Percentiles rank a stretch among this genome's conserved stretches.
phyloP scores from a whole-genome alignment of 192 early-diverging fungal genomes.

The Coemansia sp. region DNA sequence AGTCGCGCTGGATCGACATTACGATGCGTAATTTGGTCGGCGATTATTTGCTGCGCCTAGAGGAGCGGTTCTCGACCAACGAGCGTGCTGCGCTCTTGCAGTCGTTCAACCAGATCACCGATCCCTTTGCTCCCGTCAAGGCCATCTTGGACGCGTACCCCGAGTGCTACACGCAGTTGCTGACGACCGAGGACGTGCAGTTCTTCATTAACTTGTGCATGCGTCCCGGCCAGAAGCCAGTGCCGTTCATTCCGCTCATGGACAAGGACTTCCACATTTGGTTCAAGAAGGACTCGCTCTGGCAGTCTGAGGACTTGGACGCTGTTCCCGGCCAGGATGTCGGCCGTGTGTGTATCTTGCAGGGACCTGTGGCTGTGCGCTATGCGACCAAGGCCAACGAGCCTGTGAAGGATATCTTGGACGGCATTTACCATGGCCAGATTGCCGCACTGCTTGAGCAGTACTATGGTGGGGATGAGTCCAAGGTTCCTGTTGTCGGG shows the following conservation, averaged over 20 bases:
- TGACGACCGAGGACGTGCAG: conserved; percentile 42
- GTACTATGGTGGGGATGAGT: conserved; percentile 65
- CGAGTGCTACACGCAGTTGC: conserved; percentile 36
- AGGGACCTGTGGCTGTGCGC: conserved; percentile 81
- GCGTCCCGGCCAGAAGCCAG: conserved; percentile 71
- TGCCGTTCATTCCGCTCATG: conserved; percentile 88
- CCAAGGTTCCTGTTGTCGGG: conserved; percentile 72
- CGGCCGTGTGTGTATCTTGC: conserved; percentile 79
- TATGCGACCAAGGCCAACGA: conserved; percentile 75
- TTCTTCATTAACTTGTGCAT: conserved; percentile 52
- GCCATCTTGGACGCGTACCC: conserved; percentile 21
- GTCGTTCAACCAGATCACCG: neutral
- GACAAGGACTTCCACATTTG: conserved; percentile 90
- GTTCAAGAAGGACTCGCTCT: conserved; percentile 91
- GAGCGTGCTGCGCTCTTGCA: neutral
- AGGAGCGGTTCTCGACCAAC: conserved; percentile 61
- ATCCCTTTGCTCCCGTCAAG: conserved; percentile 36
- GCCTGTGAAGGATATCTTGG: conserved; percentile 86
- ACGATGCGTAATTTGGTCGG: conserved; percentile 71
- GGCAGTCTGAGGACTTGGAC: conserved; percentile 87
- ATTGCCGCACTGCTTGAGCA: conserved; percentile 71
- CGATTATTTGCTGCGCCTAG: conserved; percentile 81
- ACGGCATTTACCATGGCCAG: conserved; percentile 79
- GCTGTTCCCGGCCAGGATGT: conserved; percentile 84
- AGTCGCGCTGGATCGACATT: conserved; percentile 79